Evolutionary conservation across 2,329 filamentous ascomycete species (phyloP), one percentile per base, ranked within the genome.

Genomic region (Claviceps paspali): DNA sequence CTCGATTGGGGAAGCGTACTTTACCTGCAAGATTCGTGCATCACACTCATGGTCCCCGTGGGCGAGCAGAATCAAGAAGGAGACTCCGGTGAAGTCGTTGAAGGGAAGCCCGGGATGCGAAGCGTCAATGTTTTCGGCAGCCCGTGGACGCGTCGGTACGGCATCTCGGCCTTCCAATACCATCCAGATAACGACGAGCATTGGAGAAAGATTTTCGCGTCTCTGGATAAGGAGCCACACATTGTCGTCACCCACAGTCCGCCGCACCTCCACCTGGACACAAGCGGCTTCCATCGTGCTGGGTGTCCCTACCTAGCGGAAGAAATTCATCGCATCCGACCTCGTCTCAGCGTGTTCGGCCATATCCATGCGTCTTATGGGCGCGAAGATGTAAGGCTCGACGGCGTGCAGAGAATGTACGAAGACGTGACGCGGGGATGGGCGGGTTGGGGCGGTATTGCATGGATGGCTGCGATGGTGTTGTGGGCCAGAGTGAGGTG

Each of bases 401-500:
- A 51, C 32, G 12, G 31, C 2, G 42, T 46, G 23, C 44, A 41
- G 30, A 34, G 42, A 36, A 14, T 19, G 6, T 38, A 49, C 24
- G 47, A 51, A n/a, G 32, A 40, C 11, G 38, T 49, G 2, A 33
- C 42, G 37, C 40, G 35, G 3, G 48, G 48, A 1, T 49, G 47
- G 45, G 33, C 39, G 3, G 43, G 48, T 1, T 48, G 45, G 49
- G n/a, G 3, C 3, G 23, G 28, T 8, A 29, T 49, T 11, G 38
- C 8, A n/a, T 41, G 41, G 39, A 45, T 50, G 45, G 42, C 33
- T 1, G 19, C 43, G 6, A 19, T 46, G 12, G 43, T 49, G 8
- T 4, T 12, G 4, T 32, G 36, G 29, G 28, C 29, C n/a, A 27
- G 21, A 19, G 17, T 33, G 9, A 33, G 11, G 11, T 6, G 4